Evolutionary conservation across 2,329 filamentous ascomycete species (phyloP), one percentile per base, ranked within the genome.

Genomic region (Karstenula rhodostoma): DNA sequence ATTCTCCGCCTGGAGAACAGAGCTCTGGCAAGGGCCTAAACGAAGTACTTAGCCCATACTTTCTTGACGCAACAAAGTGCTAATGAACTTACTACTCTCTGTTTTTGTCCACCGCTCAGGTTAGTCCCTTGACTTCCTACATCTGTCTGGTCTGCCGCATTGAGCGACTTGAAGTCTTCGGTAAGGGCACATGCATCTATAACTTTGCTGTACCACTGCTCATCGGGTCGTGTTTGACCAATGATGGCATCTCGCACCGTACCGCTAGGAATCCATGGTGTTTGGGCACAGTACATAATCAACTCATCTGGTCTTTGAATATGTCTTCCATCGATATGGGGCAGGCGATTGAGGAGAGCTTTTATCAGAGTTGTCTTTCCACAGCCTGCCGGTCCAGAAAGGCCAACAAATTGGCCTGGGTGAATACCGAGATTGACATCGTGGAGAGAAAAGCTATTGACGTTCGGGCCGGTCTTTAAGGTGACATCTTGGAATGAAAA

Each of bases 41-140:
- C 8, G 43, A 17, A 17, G 4, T 32, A 32, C n/a, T 57, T 49
- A 57, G 32, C n/a, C n/a, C 17, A 19, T 32, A 17, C 27, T 13
- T 47, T 23, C 22, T 42, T 22, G 5, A 37, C 37, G 15, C 10
- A 40, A n/a, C 12, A 43, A 40, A 51, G 4, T 15, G 32, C 7
- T 7, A n/a, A 22, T 33, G 42, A 13, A 19, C 25, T n/a, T 33
- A 57, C 48, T 56, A 83, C 76, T 42, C 82, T 75, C 61, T 83
- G 80, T 54, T 78, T 80, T 62, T 85, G 82, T 4, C 82, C 82
- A 19, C 82, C 81, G 64, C 80, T 82, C 13, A 85, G 73, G 9
- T 77, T 75, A 48, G 81, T 73, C 9, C 82, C 82, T 57, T 80
- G 79, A 64, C 78, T 82, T 22, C 82, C 82, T 50, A 83, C 78